Conservation (phyloP, 345 rosid genomes). For the Syzygium jambos region DNA sequence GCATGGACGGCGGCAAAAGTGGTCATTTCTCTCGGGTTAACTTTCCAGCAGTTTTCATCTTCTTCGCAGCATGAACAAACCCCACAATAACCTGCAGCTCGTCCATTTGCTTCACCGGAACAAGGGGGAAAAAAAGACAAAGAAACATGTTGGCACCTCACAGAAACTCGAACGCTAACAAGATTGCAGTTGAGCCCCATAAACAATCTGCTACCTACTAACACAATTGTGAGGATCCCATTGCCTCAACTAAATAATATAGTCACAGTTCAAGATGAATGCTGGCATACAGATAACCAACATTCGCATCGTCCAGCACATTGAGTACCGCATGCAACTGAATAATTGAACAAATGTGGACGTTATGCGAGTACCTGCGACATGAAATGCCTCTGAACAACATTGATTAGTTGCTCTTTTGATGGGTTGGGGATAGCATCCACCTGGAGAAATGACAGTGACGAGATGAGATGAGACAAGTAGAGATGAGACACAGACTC, state of each 20-base stretch:
- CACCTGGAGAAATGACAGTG: slow-evolving; percentile 30
- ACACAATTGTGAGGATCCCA: not conserved
- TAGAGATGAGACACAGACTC: not conserved
- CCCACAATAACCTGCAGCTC: slow-evolving; percentile 95
- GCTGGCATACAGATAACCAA: not conserved
- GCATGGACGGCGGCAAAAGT: not conserved
- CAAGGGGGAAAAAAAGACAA: not conserved
- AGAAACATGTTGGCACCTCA: not conserved
- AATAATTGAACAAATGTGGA: not conserved
- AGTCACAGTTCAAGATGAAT: not conserved
- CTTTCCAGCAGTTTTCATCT: slow-evolving; percentile 60
- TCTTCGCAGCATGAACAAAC: slow-evolving; percentile 86
- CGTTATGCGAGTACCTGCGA: slow-evolving; percentile 50
- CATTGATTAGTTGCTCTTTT: slow-evolving; percentile 71
- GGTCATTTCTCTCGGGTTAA: slow-evolving; percentile 11
- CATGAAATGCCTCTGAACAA: slow-evolving; percentile 89
- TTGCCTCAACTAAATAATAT: not conserved
- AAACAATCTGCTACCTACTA: not conserved
- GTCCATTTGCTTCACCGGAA: slow-evolving; percentile 66
- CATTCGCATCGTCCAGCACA: not conserved
- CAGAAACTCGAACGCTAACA: not conserved
- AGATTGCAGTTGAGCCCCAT: not conserved
- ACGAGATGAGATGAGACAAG: not conserved
- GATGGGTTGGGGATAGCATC: slow-evolving; percentile 78
- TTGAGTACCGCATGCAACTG: not conserved